Conservation (phyloP, 371 early-diverging fungal species). For the Mucor mucedo region DNA sequence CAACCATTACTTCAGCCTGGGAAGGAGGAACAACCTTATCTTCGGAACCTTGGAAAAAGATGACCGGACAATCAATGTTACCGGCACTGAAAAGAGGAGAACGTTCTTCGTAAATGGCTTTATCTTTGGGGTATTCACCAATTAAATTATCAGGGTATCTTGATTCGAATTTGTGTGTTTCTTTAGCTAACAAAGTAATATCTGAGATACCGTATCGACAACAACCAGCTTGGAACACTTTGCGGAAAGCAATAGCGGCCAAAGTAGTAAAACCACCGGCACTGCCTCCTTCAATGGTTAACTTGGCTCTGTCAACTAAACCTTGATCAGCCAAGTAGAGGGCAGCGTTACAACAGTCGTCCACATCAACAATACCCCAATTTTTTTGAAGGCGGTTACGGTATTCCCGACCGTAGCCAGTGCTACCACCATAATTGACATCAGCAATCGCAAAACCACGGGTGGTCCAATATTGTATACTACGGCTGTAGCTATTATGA, state of each 20-base stretch:
- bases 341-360: constrained; percentile 78
- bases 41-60: constrained; percentile 79
- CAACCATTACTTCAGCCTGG: constrained; percentile 76
- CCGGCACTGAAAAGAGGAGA: constrained; percentile 67
- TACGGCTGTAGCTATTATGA: constrained; percentile 42
- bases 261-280: constrained; percentile 77
- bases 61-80: constrained; percentile 66
- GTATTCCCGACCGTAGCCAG: constrained; percentile 75
- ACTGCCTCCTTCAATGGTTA: constrained; percentile 73
- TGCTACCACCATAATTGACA: constrained; percentile 82
- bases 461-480: constrained; percentile 76
- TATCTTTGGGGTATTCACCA: constrained; percentile 68
- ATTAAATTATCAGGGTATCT: constrained; percentile 65
- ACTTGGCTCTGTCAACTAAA: constrained; percentile 61
- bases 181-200: constrained; percentile 65
- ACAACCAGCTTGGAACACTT: constrained; percentile 77
- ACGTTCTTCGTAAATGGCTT: constrained; percentile 56
- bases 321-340: constrained; percentile 63
- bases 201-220: constrained; percentile 75
- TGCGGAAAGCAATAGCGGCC: constrained; percentile 70
- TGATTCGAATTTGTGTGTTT: constrained; percentile 83
- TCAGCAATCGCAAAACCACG: constrained; percentile 78
- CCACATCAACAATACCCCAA: constrained; percentile 81
- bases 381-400: constrained; percentile 69
- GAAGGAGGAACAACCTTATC: constrained; percentile 81